These are phyloP conservation scores for Boletus rubroflammeus DNA, from an alignment of 768 basidiomycete species.

Conservation along the genomic window DNA sequence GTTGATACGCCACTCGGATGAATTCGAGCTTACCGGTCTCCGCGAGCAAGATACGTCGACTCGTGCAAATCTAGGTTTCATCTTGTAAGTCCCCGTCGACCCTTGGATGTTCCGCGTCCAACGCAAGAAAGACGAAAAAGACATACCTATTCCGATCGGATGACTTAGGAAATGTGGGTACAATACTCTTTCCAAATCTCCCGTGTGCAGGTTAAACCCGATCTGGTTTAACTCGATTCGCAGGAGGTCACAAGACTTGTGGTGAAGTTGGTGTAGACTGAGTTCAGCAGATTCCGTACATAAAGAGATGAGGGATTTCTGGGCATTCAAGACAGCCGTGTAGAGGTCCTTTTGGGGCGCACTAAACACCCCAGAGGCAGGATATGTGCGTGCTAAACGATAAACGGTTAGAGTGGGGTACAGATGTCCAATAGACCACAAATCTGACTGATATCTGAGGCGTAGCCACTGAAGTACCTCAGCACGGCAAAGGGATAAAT, in stretches of 20 bases:
- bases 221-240: constrained; percentile 70
- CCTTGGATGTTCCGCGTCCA: not conserved
- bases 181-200: constrained; percentile 63
- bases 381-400: constrained; percentile 76
- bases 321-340: constrained; percentile 65
- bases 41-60: constrained; percentile 57
- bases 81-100: constrained; percentile 9
- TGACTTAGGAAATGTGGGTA: constrained; percentile 95
- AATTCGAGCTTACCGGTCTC: constrained; percentile 42
- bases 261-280: constrained; percentile 75
- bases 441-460: constrained; percentile 84
- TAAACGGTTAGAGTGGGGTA: constrained; percentile 3
- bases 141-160: constrained; percentile 82
- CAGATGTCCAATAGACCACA: not conserved
- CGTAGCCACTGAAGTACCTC: constrained; percentile 64
- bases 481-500: not conserved
- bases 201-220: constrained; percentile 38
- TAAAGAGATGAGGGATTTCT: constrained; percentile 60
- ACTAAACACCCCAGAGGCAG: constrained; percentile 78
- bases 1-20: not conserved
- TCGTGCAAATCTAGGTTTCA: constrained; percentile 78
- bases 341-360: constrained; percentile 83
- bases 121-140: not conserved
- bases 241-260: constrained; percentile 62
- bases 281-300: constrained; percentile 57